Percentiles rank a stretch among this genome's conserved stretches.
phyloP scores from a whole-genome alignment of 2,329 filamentous ascomycete genomes.

The Eutypa lata region DNA sequence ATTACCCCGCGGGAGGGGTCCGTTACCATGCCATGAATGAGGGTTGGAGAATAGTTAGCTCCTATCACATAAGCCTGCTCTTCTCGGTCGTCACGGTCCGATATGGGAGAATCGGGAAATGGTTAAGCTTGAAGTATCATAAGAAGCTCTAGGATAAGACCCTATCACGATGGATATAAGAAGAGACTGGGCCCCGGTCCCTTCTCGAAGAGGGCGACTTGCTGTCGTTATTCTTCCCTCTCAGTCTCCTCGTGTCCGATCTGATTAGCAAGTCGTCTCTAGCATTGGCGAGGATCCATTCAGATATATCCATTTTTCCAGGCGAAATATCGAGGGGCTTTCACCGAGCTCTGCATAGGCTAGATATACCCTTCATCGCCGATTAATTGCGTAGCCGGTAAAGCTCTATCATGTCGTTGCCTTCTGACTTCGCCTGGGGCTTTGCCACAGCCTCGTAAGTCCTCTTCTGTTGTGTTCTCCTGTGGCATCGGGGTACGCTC shows the following conservation, averaged over 20 bases:
- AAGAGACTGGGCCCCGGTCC: slow-evolving; percentile 14
- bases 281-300: slow-evolving; percentile 20
- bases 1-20: slow-evolving; percentile 32
- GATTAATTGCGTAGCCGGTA: slow-evolving; percentile 4
- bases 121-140: slow-evolving; percentile 9
- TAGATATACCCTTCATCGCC: slow-evolving; percentile 13
- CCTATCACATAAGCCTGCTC: slow-evolving; percentile 21
- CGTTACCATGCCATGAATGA: slow-evolving; percentile 18
- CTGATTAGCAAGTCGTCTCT: slow-evolving; percentile 7
- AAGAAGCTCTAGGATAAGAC: slow-evolving; percentile 4
- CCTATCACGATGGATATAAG: slow-evolving; percentile 20
- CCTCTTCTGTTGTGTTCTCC: slow-evolving; percentile 1
- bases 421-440: slow-evolving; percentile 72
- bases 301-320: slow-evolving; percentile 26
- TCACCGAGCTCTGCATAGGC: slow-evolving; percentile 13
- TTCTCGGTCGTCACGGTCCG: slow-evolving; percentile 54
- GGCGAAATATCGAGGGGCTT: slow-evolving; percentile 19
- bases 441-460: slow-evolving; percentile 73
- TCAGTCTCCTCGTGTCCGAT: slow-evolving; percentile 2
- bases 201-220: slow-evolving; percentile 9
- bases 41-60: slow-evolving; percentile 22
- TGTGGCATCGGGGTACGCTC: neutral
- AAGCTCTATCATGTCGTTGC: slow-evolving; percentile 51
- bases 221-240: slow-evolving; percentile 6
- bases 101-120: slow-evolving; percentile 39